Evolutionary conservation across 495 filamentous ascomycete genomes (phyloP).

Genomic region (Penicillium cinerascens): DNA sequence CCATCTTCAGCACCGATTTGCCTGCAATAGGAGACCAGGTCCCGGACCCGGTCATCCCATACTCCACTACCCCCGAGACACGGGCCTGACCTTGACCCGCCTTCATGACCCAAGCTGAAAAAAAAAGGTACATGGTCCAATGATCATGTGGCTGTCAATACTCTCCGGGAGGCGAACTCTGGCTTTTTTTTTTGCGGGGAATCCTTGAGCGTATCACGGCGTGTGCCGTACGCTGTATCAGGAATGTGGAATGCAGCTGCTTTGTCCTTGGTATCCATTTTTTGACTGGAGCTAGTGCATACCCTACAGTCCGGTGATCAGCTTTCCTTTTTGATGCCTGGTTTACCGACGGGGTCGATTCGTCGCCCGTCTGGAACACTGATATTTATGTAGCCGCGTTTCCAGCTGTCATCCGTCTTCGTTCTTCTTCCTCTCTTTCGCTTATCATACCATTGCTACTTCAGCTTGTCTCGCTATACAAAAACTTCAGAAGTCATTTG

Average conservation of each 20-base stretch:
- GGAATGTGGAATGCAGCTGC: constrained; percentile 28
- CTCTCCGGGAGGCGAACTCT: constrained; percentile 8
- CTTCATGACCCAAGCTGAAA: constrained; percentile 6
- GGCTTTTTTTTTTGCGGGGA: constrained; percentile 28
- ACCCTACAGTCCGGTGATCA: constrained; percentile 18
- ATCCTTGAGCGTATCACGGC: constrained; percentile 32
- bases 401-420: constrained; percentile 7
- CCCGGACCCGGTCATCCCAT: not conserved
- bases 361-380: constrained; percentile 2
- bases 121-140: not conserved
- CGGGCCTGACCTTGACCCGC: constrained; percentile 9
- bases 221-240: constrained; percentile 17
- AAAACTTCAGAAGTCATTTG: not conserved
- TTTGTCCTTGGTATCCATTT: constrained; percentile 11
- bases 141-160: constrained; percentile 17
- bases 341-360: constrained; percentile 11
- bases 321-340: constrained; percentile 16
- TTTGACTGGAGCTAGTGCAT: constrained; percentile 12
- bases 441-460: constrained; percentile 15
- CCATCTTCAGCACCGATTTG: constrained; percentile 13
- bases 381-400: constrained; percentile 13
- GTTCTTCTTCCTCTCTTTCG: constrained; percentile 8
- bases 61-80: constrained; percentile 3
- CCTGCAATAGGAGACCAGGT: not conserved
- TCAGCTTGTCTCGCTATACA: constrained; percentile 7